Evolutionary conservation across 1,139 yeast species (phyloP).

Genomic region (Taphrina communis): DNA sequence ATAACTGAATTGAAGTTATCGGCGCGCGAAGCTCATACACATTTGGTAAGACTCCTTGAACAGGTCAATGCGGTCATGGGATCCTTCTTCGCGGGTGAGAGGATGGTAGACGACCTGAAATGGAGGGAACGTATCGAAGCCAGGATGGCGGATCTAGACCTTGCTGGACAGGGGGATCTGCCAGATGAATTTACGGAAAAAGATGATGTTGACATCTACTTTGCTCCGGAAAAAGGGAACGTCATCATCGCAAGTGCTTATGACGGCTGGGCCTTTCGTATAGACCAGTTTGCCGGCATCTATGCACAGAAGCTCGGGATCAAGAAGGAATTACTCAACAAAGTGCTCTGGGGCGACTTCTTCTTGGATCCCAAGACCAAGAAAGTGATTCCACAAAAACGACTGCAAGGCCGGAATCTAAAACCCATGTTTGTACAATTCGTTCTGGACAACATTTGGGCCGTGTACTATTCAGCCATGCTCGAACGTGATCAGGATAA

Average conservation of each 20-base stretch:
- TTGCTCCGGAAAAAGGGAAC: slow-evolving; percentile 86
- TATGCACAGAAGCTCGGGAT: slow-evolving; percentile 86
- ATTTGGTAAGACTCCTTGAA: slow-evolving; percentile 76
- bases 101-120: slow-evolving; percentile 78
- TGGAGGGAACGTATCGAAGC: slow-evolving; percentile 66
- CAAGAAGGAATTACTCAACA: slow-evolving; percentile 74
- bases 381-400: slow-evolving; percentile 67
- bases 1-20: slow-evolving; percentile 80
- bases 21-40: slow-evolving; percentile 84
- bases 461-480: slow-evolving; percentile 75
- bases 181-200: slow-evolving; percentile 70
- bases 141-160: slow-evolving; percentile 9
- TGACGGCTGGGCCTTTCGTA: slow-evolving; percentile 97
- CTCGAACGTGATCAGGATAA: slow-evolving; percentile 71
- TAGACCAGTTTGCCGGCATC: slow-evolving; percentile 84
- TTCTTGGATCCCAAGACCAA: slow-evolving; percentile 89
- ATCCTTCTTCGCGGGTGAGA: slow-evolving; percentile 87
- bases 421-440: slow-evolving; percentile 88
- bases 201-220: slow-evolving; percentile 83
- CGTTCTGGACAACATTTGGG: slow-evolving; percentile 90
- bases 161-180: slow-evolving; percentile 51
- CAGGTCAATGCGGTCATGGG: slow-evolving; percentile 96
- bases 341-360: slow-evolving; percentile 96
- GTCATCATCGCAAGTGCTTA: slow-evolving; percentile 93
- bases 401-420: slow-evolving; percentile 58